Percentiles rank a stretch among this genome's conserved stretches.
These are phyloP conservation scores for Staphylotrichum tortipilum DNA, from an alignment of 495 filamentous ascomycete genomes.

Conservation along the genomic window DNA sequence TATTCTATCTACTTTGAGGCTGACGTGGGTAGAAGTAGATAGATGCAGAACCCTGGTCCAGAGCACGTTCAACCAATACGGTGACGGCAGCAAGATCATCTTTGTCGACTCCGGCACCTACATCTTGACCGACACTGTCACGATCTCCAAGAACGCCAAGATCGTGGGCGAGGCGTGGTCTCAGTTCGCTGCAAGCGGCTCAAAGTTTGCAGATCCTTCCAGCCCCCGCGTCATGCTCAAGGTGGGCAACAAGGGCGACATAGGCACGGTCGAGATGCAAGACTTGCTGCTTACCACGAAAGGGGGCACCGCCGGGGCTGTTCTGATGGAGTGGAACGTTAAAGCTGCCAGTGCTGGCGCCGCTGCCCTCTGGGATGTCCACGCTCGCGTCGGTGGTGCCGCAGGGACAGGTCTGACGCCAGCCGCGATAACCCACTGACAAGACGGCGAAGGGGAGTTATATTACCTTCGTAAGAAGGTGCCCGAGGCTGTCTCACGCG, in stretches of 20 bases:
- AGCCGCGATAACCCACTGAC: too few species aligned
- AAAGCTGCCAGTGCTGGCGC: background rate
- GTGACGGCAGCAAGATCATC: slow-evolving; percentile 25
- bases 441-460: too few species aligned
- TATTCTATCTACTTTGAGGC: too few species aligned
- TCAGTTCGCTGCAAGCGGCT: too few species aligned
- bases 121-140: slow-evolving; percentile 28
- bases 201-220: slow-evolving; percentile 37
- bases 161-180: too few species aligned
- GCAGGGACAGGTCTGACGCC: slow-evolving; percentile 58
- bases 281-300: slow-evolving; percentile 68
- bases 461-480: too few species aligned
- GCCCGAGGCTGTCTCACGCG: too few species aligned
- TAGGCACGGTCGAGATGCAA: slow-evolving; percentile 68
- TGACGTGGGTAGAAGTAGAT: too few species aligned
- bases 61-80: slow-evolving; percentile 45
- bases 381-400: slow-evolving; percentile 11
- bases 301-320: slow-evolving; percentile 66
- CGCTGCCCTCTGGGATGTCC: slow-evolving; percentile 6
- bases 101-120: slow-evolving; percentile 21
- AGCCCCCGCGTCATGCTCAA: slow-evolving; percentile 62
- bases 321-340: slow-evolving; percentile 82
- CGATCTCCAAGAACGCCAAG: slow-evolving; percentile 51
- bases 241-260: slow-evolving; percentile 64
- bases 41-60: too few species aligned